Percentiles rank a stretch among this genome's conserved stretches.
Conservation (phyloP, 345 rosid species). For the Brassica rapa region DNA sequence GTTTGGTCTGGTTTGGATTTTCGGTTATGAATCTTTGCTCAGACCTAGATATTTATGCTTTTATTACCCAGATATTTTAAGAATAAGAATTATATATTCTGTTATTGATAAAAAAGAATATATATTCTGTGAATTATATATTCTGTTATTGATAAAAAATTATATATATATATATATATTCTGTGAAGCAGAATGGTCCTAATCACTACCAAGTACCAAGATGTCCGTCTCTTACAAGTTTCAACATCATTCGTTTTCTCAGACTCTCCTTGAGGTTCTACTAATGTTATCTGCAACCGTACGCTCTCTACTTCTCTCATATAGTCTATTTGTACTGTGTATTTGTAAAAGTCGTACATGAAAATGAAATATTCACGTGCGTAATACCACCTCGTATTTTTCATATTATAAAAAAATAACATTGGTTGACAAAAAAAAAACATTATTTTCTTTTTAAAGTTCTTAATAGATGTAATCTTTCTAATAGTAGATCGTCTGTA, state of each 20-base stretch:
- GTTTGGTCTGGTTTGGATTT: too few species aligned
- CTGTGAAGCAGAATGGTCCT: slow-evolving; percentile 2
- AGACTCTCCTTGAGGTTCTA: slow-evolving; percentile 13
- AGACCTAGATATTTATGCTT: neutral
- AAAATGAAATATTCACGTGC: too few species aligned
- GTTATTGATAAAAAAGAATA: too few species aligned
- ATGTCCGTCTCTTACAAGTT: slow-evolving; percentile 10
- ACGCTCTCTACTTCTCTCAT: neutral
- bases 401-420: too few species aligned
- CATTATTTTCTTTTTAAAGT: neutral
- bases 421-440: too few species aligned
- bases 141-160: too few species aligned
- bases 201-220: slow-evolving; percentile 15
- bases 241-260: slow-evolving; percentile 19
- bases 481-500: neutral
- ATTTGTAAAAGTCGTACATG: neutral
- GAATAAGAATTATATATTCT: too few species aligned
- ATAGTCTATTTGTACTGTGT: neutral
- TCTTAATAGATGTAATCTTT: neutral
- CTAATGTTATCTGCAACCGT: slow-evolving; percentile 34
- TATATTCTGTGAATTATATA: too few species aligned
- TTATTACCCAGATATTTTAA: neutral
- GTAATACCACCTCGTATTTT: too few species aligned
- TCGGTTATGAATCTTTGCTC: too few species aligned
- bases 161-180: too few species aligned